Conservation (phyloP, 345 rosid species). For the Boechera stricta region DNA sequence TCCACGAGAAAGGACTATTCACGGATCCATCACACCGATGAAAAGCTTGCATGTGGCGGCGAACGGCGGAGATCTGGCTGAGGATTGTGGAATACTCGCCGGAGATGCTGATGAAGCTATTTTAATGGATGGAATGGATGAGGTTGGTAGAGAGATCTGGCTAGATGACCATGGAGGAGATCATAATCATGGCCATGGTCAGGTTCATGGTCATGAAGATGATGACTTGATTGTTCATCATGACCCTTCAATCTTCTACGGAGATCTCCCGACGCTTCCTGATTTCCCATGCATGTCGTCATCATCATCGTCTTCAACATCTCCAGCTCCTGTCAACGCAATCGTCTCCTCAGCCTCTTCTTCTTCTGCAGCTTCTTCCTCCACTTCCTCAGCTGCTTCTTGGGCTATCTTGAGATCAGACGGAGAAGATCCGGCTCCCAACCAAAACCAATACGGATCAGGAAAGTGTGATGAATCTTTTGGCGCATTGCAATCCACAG, state of each 20-base stretch:
- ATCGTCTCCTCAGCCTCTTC: constrained; percentile 57
- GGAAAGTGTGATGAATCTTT: constrained; percentile 42
- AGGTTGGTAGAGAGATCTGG: constrained; percentile 63
- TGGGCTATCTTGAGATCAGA: constrained; percentile 81
- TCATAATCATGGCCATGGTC: constrained; percentile 49
- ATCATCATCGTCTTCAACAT: constrained; percentile 88
- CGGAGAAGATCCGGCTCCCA: constrained; percentile 50
- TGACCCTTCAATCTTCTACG: constrained; percentile 65
- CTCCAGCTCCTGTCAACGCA: constrained; percentile 72
- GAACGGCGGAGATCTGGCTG: constrained; percentile 39
- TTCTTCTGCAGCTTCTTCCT: constrained; percentile 65
- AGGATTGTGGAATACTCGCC: constrained; percentile 39
- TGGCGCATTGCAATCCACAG: constrained; percentile 72
- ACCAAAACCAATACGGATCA: constrained; percentile 33
- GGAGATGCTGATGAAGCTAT: constrained; percentile 33
- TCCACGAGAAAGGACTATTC: constrained; percentile 17
- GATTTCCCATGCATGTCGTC: constrained; percentile 98
- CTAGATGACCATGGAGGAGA: constrained; percentile 52
- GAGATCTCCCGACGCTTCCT: constrained; percentile 72
- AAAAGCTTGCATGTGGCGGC: constrained; percentile 45
- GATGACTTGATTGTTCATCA: constrained; percentile 58
- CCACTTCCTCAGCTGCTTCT: constrained; percentile 67
- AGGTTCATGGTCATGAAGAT: constrained; percentile 52
- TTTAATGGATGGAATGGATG: constrained; percentile 47
- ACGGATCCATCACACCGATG: constrained; percentile 33